Conservation (phyloP, 1,284 basidiomycete genomes). For the Paramarasmius palmivorus region DNA sequence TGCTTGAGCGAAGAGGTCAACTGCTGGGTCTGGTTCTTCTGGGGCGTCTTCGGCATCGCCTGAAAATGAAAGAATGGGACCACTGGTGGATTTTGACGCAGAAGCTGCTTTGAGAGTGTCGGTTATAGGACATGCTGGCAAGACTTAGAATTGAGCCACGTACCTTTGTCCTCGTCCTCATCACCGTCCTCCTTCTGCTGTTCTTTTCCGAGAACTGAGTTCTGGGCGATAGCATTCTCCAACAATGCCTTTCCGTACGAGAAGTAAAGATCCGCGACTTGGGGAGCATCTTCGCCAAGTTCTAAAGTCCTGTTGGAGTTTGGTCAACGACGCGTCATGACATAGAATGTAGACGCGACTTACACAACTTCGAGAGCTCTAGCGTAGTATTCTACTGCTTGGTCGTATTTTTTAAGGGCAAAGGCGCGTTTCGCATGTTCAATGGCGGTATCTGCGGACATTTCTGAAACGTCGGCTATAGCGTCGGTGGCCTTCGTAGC, state of each 20-base stretch:
- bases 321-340: slow-evolving; percentile 5
- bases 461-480: neutral
- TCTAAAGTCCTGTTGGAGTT: slow-evolving; percentile 57
- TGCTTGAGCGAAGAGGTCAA: slow-evolving; percentile 67
- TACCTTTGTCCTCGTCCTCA: slow-evolving; percentile 50
- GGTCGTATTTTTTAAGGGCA: slow-evolving; percentile 84
- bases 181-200: slow-evolving; percentile 55
- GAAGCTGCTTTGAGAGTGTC: neutral
- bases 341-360: slow-evolving; percentile 31
- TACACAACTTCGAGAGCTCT: slow-evolving; percentile 83
- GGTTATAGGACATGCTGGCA: neutral
- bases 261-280: slow-evolving; percentile 83
- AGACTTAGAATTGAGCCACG: slow-evolving; percentile 18
- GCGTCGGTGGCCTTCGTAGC: neutral
- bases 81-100: slow-evolving; percentile 33
- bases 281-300: slow-evolving; percentile 72
- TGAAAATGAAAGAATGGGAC: slow-evolving; percentile 71
- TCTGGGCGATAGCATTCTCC: slow-evolving; percentile 84
- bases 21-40: slow-evolving; percentile 46
- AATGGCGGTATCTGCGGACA: slow-evolving; percentile 56
- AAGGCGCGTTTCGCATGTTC: slow-evolving; percentile 84
- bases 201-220: slow-evolving; percentile 83
- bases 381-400: slow-evolving; percentile 83
- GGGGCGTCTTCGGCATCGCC: slow-evolving; percentile 65
- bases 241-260: slow-evolving; percentile 84